Percentiles rank a stretch among this genome's conserved stretches.
Conservation (phyloP, 2,329 filamentous ascomycete species). For the Lachnellula arida region DNA sequence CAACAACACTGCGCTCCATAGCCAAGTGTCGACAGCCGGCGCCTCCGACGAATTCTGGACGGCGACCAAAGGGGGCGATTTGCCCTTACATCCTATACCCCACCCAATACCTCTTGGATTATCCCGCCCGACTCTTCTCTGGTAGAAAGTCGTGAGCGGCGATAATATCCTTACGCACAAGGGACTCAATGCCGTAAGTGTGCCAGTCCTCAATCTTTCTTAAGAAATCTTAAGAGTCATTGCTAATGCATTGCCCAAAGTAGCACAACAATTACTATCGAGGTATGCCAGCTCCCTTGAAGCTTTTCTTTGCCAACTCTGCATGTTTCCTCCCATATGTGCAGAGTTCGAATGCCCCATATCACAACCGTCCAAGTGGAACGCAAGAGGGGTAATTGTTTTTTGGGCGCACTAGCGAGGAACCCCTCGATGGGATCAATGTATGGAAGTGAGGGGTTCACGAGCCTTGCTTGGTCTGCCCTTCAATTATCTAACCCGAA, state of each 20-base stretch:
- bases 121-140: constrained; percentile 32
- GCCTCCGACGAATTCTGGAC: neutral
- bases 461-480: neutral
- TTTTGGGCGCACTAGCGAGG: neutral
- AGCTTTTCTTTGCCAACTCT: neutral
- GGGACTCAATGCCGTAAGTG: constrained; percentile 22
- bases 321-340: neutral
- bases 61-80: constrained; percentile 2
- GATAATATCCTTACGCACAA: constrained; percentile 26
- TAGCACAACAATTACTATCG: constrained; percentile 25
- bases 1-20: neutral
- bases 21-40: neutral
- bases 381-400: neutral
- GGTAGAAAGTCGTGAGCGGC: constrained; percentile 29
- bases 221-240: neutral
- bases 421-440: neutral
- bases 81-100: constrained; percentile 13
- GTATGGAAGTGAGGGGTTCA: neutral
- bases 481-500: neutral
- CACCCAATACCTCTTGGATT: constrained; percentile 17
- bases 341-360: neutral
- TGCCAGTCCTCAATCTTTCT: neutral
- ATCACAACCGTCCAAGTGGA: neutral
- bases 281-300: constrained; percentile 8
- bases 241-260: constrained; percentile 9